Evolutionary conservation across 257 asterid species (phyloP), one percentile per base, ranked within the genome.

Genomic region (Catharanthus roseus): DNA sequence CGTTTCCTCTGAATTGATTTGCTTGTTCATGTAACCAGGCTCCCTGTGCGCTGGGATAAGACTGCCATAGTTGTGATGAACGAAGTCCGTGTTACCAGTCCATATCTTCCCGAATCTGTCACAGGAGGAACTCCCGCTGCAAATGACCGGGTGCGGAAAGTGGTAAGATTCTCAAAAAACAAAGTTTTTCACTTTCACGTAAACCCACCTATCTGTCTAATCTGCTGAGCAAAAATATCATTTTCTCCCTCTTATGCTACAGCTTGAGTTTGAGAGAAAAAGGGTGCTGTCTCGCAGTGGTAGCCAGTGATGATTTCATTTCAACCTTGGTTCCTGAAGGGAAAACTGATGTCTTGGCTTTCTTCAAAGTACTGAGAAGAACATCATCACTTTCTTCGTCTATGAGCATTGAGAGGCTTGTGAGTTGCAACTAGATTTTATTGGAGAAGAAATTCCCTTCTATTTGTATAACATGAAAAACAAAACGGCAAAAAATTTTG

Each of bases 31-130:
- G 68, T 41, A 47, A 77, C 31, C 88, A 93, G 99, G 86, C 95
- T 91, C 65, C 99, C 99, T 0, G 99, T 93, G 77, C 89, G 92
- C 34, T 93, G 99, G 99, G 99, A 93, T 73, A 91, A 86, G 74
- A 86, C 93, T 21, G 86, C 82, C 63, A 93, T 93, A 18, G 97
- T 93, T 77, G 99, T 93, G 75, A 88, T 93, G 99, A 89, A 93
- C 28, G 99, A 93, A 57, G 99, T 93, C 77, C 95, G 96, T 64
- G 97, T 93, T 58, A 82, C 90, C 86, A 88, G 90, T 82, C 99
- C 99, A 1, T 93, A 93, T 80, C 92, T 85, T 72, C 90, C 99
- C 0, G 97, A 93, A 74, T 91, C 96, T 2, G 99, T 93, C 42
- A 68, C 38, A 8, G 97, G 99, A 36, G 99, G 99, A 68, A 91